Conservation (phyloP, 1,139 yeast species). For the Suhomyces choctaworum region DNA sequence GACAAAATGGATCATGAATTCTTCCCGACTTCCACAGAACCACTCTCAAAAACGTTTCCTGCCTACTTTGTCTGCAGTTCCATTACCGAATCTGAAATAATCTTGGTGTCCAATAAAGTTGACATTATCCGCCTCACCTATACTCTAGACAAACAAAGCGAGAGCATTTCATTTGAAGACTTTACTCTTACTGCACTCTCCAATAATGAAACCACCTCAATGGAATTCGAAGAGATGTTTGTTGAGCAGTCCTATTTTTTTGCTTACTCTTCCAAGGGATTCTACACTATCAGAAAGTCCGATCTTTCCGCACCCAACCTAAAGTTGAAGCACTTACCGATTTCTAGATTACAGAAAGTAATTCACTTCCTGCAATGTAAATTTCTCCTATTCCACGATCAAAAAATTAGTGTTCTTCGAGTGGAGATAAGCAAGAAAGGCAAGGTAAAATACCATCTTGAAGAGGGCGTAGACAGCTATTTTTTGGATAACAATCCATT, state of each 20-base stretch:
- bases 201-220: not conserved
- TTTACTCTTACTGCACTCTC: not conserved
- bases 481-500: constrained; percentile 21
- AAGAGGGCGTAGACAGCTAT: constrained; percentile 26
- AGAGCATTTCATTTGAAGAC: not conserved
- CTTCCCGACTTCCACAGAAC: not conserved
- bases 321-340: not conserved
- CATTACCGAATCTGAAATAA: constrained; percentile 3
- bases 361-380: constrained; percentile 4
- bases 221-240: constrained; percentile 4
- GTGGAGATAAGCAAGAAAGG: not conserved
- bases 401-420: constrained; percentile 4
- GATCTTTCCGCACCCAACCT: not conserved
- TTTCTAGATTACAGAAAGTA: constrained; percentile 2
- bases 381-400: constrained; percentile 5
- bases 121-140: constrained; percentile 2
- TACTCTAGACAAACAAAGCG: not conserved
- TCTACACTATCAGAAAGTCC: constrained; percentile 2
- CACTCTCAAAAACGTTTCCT: not conserved
- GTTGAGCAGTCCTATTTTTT: constrained; percentile 4
- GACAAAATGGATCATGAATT: not conserved
- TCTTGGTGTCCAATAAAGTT: constrained; percentile 2
- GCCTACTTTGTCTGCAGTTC: constrained; percentile 1
- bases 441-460: constrained; percentile 1
- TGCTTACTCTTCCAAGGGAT: constrained; percentile 1